Evolutionary conservation across 2,329 filamentous ascomycete species (phyloP).

Genomic region (Cladosporium sp.): DNA sequence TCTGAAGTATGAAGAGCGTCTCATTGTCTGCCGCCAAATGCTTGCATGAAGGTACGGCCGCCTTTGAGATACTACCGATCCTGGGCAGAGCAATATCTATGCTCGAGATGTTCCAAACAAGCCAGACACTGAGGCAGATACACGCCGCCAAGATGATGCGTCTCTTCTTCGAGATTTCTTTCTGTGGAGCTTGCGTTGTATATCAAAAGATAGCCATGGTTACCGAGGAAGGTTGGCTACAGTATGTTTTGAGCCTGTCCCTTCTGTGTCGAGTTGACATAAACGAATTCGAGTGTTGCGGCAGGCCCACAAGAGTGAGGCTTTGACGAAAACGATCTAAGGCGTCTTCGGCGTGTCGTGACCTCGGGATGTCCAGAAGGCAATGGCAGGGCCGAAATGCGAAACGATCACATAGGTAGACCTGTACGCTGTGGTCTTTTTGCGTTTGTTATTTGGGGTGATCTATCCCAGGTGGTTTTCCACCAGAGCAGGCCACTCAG

Average conservation of each 20-base stretch:
- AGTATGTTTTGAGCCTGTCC: not conserved
- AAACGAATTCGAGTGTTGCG: not conserved
- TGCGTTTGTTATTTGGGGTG: not conserved
- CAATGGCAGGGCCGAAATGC: not conserved
- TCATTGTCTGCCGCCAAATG: slow-evolving; percentile 42
- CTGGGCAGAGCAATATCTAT: not conserved
- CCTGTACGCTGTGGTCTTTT: not conserved
- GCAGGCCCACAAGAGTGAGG: not conserved
- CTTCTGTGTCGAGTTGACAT: not conserved
- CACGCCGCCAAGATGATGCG: not conserved
- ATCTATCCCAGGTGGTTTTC: not conserved
- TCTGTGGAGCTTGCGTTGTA: not conserved
- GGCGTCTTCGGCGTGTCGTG: not conserved
- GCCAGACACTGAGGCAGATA: not conserved
- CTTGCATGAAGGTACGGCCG: slow-evolving; percentile 2
- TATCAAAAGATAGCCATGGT: not conserved
- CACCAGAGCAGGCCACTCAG: not conserved
- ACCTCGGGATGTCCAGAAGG: not conserved
- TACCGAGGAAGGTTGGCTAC: not conserved
- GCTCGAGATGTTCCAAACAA: slow-evolving; percentile 1
- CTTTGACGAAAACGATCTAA: not conserved
- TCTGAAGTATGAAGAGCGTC: slow-evolving; percentile 59
- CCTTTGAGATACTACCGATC: not conserved
- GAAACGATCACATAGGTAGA: not conserved
- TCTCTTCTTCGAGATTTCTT: not conserved